phyloP scores from a whole-genome alignment of 805 yeast species.

The Ogataea polymorpha region DNA sequence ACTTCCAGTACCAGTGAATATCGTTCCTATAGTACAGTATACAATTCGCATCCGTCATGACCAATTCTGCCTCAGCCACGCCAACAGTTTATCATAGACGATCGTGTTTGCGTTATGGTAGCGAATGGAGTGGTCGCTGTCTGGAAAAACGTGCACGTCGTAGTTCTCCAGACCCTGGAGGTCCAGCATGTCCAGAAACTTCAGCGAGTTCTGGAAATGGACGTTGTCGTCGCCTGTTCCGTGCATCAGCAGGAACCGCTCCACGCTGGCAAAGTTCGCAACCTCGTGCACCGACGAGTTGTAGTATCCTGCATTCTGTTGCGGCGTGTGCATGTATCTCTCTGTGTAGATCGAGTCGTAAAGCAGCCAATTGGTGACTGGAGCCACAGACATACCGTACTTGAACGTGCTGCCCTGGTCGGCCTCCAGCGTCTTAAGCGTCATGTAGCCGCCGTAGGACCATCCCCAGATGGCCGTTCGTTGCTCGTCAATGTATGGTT shows the following conservation, averaged over 20 bases:
- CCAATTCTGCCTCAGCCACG: conserved; percentile 66
- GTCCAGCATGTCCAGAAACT: conserved; percentile 73
- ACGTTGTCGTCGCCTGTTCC: conserved; percentile 98
- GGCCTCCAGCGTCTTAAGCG: conserved; percentile 81
- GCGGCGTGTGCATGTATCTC: conserved; percentile 87
- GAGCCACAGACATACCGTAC: conserved; percentile 95
- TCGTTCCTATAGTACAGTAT: conserved; percentile 15
- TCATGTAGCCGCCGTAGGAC: conserved; percentile 96
- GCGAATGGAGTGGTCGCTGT: conserved; percentile 69
- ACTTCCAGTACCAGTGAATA: conserved; percentile 10
- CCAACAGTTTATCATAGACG: conserved; percentile 62
- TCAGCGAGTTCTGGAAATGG: conserved; percentile 85
- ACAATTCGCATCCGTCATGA: conserved; percentile 5
- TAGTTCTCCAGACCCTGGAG: conserved; percentile 76
- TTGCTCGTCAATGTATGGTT: conserved; percentile 60
- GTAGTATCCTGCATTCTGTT: conserved; percentile 55
- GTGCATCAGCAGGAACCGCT: conserved; percentile 83
- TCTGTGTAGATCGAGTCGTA: conserved; percentile 95
- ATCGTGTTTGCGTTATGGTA: conserved; percentile 72
- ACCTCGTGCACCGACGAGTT: conserved; percentile 54
- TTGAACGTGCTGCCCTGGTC: conserved; percentile 75
- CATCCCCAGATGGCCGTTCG: conserved; percentile 94
- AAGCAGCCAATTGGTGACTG: conserved; percentile 90
- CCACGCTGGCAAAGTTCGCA: conserved; percentile 50
- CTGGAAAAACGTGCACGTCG: conserved; percentile 77